Conservation (phyloP, 805 yeast genomes). For the Kluyveromyces starmeri region DNA sequence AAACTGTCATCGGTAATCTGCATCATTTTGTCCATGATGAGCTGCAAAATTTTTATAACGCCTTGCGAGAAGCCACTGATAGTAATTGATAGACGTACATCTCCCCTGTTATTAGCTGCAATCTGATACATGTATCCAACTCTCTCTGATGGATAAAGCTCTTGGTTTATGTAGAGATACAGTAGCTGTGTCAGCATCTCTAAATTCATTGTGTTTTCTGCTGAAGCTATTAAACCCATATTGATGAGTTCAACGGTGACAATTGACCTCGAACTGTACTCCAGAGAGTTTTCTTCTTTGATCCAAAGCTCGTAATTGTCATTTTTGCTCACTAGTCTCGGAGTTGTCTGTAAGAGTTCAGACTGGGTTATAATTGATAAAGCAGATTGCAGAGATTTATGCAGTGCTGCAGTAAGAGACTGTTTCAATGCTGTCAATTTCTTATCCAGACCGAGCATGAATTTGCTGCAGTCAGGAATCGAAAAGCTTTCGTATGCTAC, state of each 20-base stretch:
- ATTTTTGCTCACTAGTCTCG: constrained; percentile 32
- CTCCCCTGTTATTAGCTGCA: constrained; percentile 45
- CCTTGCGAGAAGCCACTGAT: constrained; percentile 45
- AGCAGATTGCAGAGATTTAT: constrained; percentile 24
- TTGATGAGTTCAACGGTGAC: constrained; percentile 40
- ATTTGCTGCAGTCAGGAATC: constrained; percentile 23
- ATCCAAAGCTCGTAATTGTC: constrained; percentile 44
- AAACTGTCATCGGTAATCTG: constrained; percentile 12
- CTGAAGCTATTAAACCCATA: constrained; percentile 25
- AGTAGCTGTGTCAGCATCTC: constrained; percentile 47
- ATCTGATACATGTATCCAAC: constrained; percentile 51
- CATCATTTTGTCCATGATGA: constrained; percentile 30
- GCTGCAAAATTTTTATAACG: constrained; percentile 28
- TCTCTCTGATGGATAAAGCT: constrained; percentile 46
- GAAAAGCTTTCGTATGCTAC: neutral
- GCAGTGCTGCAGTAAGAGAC: constrained; percentile 19
- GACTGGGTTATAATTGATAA: constrained; percentile 29
- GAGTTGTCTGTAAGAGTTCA: constrained; percentile 21
- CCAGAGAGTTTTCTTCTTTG: constrained; percentile 29
- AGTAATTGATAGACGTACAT: constrained; percentile 42
- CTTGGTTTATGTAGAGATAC: constrained; percentile 32
- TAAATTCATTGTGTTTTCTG: constrained; percentile 36
- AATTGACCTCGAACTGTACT: constrained; percentile 28
- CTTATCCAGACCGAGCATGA: constrained; percentile 29
- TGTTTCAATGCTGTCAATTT: constrained; percentile 22